Base-by-base conservation (phyloP, 305 asterid species). In the Fraxinus velutina region DNA sequence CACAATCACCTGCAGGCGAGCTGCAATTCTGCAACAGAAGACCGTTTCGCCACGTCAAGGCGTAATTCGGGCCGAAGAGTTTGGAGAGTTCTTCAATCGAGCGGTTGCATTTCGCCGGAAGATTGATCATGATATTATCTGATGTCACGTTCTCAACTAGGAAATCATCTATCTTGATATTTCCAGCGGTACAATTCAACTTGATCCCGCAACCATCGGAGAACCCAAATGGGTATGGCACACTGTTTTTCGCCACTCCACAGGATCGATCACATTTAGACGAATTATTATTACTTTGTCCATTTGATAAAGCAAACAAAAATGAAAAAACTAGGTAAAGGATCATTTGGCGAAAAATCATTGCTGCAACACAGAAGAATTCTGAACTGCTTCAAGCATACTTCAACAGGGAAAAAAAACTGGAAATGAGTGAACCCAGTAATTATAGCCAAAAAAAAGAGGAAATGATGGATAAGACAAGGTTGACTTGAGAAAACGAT, bases 201-300 rank as follows among this genome's bases (percentile, higher is more conserved):
- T 64, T 90, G 86, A 96, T 90, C 34, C 15, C 21, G 39, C 97
- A 94, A 2, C 82, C 86, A 0, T 82, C 68, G 0, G 95, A 85
- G 88, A 96, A 93, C 2, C 99, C 99, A 68, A 96, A 94, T 0
- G 99, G 99, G 73, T 87, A 89, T 1, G 78, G 88, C 3, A 93
- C 88, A 10, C 0, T 34, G 0, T 22, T 15, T n/a, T 19, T 5
- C 60, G 27, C 57, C 77, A 66, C 10, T 55, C 90, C 91, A 80
- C 96, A 90, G 6, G 1, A n/a, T 24, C 24, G 87, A 34, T 42
- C 2, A 33, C 95, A 90, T 4, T 12, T 6, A 5, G 2, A 70
- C 47, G 73, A 27, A 72, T 42, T 64, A 47, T 13, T 32, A 73
- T 13, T 32, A 73, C 22, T 78, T 42, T 30, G 90, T 8, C 87